Evolutionary conservation across 768 basidiomycete species (phyloP).

Genomic region (Hericium coralloides): DNA sequence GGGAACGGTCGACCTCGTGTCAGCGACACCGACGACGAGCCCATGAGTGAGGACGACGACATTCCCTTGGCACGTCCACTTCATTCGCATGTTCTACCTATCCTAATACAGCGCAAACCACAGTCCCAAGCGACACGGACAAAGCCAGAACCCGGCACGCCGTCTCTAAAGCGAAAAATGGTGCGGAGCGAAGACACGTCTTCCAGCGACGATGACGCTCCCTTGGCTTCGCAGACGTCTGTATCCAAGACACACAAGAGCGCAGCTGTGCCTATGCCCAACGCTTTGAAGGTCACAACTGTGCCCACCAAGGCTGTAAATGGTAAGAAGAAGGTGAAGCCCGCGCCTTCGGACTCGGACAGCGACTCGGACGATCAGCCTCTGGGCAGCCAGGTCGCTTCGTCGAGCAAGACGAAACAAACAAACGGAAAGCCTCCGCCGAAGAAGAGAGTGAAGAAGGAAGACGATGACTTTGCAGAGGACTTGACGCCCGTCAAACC

Average conservation of each 20-base stretch:
- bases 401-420: slow-evolving; percentile 9
- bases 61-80: slow-evolving; percentile 52
- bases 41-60: slow-evolving; percentile 66
- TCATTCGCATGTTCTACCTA: too few relatives aligned
- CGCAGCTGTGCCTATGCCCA: slow-evolving; percentile 31
- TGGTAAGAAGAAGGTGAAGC: slow-evolving; percentile 32
- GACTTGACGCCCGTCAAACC: slow-evolving; percentile 23
- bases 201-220: slow-evolving; percentile 45
- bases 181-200: slow-evolving; percentile 8
- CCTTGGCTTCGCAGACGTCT: slow-evolving; percentile 66
- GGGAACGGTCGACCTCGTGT: slow-evolving; percentile 31
- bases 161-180: slow-evolving; percentile 31
- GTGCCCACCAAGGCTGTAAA: slow-evolving; percentile 18
- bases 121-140: slow-evolving; percentile 49
- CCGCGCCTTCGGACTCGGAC: slow-evolving; percentile 25
- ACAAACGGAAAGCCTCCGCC: slow-evolving; percentile 35
- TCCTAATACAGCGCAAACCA: background rate
- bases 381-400: slow-evolving; percentile 13
- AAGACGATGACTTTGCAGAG: slow-evolving; percentile 20
- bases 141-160: slow-evolving; percentile 30
- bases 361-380: slow-evolving; percentile 36
- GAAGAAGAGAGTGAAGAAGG: slow-evolving; percentile 39
- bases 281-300: slow-evolving; percentile 31
- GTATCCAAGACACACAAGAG: slow-evolving; percentile 44
- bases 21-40: slow-evolving; percentile 28